These are phyloP conservation scores for Hevea brasiliensis DNA, from an alignment of 345 rosid species.

Conservation along the genomic window DNA sequence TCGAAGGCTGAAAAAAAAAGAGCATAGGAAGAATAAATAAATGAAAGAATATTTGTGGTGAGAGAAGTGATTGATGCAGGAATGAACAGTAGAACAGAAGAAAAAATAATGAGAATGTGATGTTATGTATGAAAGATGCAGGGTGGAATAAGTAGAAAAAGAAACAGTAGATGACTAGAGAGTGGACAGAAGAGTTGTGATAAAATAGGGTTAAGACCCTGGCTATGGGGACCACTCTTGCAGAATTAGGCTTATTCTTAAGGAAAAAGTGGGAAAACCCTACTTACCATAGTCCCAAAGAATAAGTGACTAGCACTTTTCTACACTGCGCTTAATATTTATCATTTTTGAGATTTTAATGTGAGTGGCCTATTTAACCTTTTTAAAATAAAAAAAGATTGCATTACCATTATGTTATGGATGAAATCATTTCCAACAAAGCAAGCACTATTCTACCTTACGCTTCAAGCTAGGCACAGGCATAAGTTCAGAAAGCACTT, in stretches of 20 bases:
- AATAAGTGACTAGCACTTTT: no score
- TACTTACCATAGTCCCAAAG: no score
- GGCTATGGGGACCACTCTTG: neutral
- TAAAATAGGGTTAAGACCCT: neutral
- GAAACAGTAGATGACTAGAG: neutral
- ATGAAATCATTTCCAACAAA: no score
- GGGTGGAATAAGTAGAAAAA: neutral
- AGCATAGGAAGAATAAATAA: neutral
- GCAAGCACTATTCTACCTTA: no score
- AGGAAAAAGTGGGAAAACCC: neutral
- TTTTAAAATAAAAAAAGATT: no score
- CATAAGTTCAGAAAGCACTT: no score
- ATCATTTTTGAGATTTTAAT: no score
- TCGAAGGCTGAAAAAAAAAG: neutral
- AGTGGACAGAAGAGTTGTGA: neutral
- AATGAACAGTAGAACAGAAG: neutral
- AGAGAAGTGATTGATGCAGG: neutral
- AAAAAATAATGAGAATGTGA: neutral
- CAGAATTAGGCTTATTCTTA: neutral
- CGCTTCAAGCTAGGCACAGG: no score
- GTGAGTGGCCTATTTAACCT: no score
- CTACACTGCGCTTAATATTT: no score
- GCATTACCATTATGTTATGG: no score
- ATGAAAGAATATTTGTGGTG: no score
- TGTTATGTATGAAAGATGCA: neutral